Conservation (phyloP, 2,329 filamentous ascomycete genomes). For the Trichoderma sp. region DNA sequence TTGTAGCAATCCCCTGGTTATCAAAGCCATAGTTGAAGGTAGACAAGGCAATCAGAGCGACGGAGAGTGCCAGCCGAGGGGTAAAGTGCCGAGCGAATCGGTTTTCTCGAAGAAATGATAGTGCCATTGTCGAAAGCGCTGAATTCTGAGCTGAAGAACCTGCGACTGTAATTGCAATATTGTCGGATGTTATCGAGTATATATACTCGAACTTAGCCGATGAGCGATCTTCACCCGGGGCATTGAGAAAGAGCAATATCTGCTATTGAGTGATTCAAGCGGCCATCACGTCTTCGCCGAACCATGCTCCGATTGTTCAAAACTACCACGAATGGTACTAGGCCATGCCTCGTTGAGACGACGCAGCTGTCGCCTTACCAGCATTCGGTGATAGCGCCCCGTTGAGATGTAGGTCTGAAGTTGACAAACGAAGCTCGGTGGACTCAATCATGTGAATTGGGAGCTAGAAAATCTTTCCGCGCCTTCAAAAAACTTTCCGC, state of each 20-base stretch:
- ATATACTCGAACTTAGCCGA: background rate
- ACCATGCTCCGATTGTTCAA: background rate
- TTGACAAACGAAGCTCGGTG: background rate
- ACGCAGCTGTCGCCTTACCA: background rate
- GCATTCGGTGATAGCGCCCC: background rate
- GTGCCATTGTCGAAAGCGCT: background rate
- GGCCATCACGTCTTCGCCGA: background rate
- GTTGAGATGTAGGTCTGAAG: background rate
- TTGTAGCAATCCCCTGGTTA: slow-evolving; percentile 11
- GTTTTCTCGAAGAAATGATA: slow-evolving; percentile 3
- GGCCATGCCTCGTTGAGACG: background rate
- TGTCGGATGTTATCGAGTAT: background rate
- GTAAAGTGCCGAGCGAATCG: slow-evolving; percentile 6
- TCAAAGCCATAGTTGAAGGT: slow-evolving; percentile 18
- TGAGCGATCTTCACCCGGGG: background rate
- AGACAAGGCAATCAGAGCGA: slow-evolving; percentile 1
- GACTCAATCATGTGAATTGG: background rate
- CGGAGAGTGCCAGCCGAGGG: slow-evolving; percentile 1
- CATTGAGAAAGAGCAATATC: background rate
- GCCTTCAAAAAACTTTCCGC: slow-evolving; percentile 9
- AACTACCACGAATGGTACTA: background rate
- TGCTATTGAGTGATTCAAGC: background rate
- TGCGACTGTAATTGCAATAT: background rate
- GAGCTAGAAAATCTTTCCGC: slow-evolving; percentile 9
- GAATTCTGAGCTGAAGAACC: background rate